Evolutionary conservation across 73 alveolate species (phyloP).

Genomic region (Urostyla sp.): DNA sequence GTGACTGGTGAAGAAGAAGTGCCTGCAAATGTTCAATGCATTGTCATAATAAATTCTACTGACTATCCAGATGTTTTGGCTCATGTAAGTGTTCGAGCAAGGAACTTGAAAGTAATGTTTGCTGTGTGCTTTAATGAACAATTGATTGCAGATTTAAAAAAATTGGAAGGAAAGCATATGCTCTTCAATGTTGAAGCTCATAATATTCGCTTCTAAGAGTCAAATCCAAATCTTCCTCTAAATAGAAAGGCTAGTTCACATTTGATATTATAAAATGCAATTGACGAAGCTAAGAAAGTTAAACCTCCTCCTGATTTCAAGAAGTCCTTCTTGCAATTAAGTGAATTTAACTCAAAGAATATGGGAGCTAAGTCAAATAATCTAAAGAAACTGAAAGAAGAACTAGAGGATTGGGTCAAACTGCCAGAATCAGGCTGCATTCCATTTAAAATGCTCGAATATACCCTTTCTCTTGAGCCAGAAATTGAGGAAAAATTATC

Average conservation of each 20-base stretch:
- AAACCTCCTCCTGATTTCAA: constrained; percentile 23
- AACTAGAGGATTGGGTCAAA: constrained; percentile 71
- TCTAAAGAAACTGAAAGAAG: constrained; percentile 66
- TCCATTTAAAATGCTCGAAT: constrained; percentile 83
- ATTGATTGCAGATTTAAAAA: constrained; percentile 49
- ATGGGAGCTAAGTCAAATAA: constrained; percentile 87
- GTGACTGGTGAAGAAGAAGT: constrained; percentile 94
- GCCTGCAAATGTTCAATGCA: constrained; percentile 84
- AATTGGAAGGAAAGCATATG: constrained; percentile 13
- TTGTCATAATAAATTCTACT: constrained; percentile 73
- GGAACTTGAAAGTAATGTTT: constrained; percentile 85
- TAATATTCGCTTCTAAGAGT: constrained; percentile 30
- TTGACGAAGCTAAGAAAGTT: constrained; percentile 30
- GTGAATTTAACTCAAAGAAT: constrained; percentile 65
- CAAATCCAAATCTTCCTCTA: constrained; percentile 38
- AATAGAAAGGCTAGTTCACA: constrained; percentile 38
- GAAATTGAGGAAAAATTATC: constrained; percentile 68
- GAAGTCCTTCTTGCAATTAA: constrained; percentile 66
- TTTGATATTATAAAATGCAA: background rate
- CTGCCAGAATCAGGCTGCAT: constrained; percentile 83
- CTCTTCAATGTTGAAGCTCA: constrained; percentile 10
- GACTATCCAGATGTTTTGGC: constrained; percentile 93
- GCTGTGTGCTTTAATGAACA: constrained; percentile 81
- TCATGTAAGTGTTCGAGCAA: constrained; percentile 93
- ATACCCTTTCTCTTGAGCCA: constrained; percentile 66